Conservation (phyloP, 2,329 filamentous ascomycete species). For the Coniochaeta pulveracea region DNA sequence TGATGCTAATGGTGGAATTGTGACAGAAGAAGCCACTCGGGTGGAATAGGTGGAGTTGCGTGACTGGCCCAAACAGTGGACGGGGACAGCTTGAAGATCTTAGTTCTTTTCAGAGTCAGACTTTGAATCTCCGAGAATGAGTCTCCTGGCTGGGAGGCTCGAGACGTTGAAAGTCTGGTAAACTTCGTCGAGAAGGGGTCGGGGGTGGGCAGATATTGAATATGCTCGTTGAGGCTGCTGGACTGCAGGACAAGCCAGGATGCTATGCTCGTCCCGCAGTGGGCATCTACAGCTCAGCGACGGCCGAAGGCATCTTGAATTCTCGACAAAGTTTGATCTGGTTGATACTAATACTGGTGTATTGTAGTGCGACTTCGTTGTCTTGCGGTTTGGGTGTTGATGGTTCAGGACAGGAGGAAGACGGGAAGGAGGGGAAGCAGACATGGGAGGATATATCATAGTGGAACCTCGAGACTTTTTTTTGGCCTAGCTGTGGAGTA, state of each 20-base stretch:
- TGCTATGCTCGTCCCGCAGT: conserved; percentile 57
- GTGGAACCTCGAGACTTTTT: conserved; percentile 20
- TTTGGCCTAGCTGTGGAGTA: conserved; percentile 9
- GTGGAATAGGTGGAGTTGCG: too few species aligned
- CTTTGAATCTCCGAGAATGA: conserved; percentile 16
- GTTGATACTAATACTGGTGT: conserved; percentile 21
- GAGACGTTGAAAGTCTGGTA: conserved; percentile 41
- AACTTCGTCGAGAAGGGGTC: conserved; percentile 58
- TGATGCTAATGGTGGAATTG: too few species aligned
- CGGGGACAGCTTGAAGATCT: conserved; percentile 9
- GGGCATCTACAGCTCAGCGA: conserved; percentile 88
- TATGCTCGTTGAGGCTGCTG: conserved; percentile 73
- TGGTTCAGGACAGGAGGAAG: conserved; percentile 20
- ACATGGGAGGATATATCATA: conserved; percentile 14
- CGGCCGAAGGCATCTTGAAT: conserved; percentile 58
- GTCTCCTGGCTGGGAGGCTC: conserved; percentile 10
- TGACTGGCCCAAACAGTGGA: conserved; percentile 1
- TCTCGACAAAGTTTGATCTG: conserved; percentile 57
- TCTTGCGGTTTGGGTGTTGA: conserved; percentile 32
- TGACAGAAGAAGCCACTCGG: too few species aligned
- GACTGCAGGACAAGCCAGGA: conserved; percentile 60
- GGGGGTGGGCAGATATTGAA: conserved; percentile 45
- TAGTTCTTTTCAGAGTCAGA: conserved; percentile 24
- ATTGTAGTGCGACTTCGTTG: conserved; percentile 53
- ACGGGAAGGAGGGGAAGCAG: conserved; percentile 19